These are phyloP conservation scores for Blastobotrys serpentis DNA, from an alignment of 1,139 yeast species.

Conservation along the genomic window DNA sequence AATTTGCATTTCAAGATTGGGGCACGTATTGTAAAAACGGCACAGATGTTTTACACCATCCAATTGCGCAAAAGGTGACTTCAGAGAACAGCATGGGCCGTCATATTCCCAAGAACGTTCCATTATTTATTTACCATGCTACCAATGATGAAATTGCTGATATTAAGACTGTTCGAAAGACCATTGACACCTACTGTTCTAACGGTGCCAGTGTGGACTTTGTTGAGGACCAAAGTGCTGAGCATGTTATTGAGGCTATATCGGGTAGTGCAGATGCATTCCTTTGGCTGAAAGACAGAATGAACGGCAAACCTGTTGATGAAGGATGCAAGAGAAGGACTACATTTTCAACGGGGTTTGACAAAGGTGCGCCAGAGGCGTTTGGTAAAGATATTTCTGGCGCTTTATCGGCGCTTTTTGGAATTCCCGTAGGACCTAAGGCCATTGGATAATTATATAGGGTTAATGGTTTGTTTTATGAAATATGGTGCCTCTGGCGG, in stretches of 20 bases:
- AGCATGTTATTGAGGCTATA: slow-evolving; percentile 18
- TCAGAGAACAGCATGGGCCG: slow-evolving; percentile 19
- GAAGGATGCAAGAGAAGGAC: background rate
- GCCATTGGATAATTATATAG: no score
- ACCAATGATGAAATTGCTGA: slow-evolving; percentile 31
- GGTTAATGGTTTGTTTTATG: no score
- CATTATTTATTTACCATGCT: slow-evolving; percentile 35
- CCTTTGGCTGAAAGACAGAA: slow-evolving; percentile 12
- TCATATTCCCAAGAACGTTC: slow-evolving; percentile 13
- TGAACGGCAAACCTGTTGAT: slow-evolving; percentile 1
- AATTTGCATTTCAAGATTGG: slow-evolving; percentile 23
- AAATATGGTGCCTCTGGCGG: no score
- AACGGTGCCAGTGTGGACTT: slow-evolving; percentile 30
- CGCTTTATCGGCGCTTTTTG: background rate
- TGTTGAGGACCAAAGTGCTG: slow-evolving; percentile 18
- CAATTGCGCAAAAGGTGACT: slow-evolving; percentile 18
- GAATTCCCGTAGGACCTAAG: slow-evolving; percentile 1
- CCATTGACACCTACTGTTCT: slow-evolving; percentile 30
- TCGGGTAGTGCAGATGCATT: slow-evolving; percentile 10
- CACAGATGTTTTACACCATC: slow-evolving; percentile 18
- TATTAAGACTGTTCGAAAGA: slow-evolving; percentile 24
- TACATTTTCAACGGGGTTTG: background rate
- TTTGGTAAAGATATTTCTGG: slow-evolving; percentile 1
- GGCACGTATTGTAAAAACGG: slow-evolving; percentile 27
- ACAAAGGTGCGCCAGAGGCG: background rate